Percentiles rank a stretch among this genome's conserved stretches.
These are phyloP conservation scores for Chlorella sp. DNA, from an alignment of 139 green algal genomes.

Conservation along the genomic window DNA sequence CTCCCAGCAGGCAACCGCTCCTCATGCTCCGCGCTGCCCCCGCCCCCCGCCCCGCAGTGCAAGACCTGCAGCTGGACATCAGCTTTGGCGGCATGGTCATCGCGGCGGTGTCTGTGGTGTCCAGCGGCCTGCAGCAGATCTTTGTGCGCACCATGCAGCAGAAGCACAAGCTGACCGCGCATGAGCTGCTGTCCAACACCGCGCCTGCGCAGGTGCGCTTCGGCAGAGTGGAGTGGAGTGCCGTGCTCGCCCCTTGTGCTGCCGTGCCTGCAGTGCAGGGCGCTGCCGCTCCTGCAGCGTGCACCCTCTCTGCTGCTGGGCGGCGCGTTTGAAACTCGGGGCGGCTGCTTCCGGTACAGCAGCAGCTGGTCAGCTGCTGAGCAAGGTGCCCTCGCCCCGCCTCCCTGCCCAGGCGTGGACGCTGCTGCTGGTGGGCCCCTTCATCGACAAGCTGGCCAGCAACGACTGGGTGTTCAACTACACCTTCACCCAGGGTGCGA, in stretches of 20 bases:
- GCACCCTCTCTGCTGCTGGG: too few relatives aligned
- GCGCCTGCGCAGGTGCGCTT: slow-evolving; percentile 83
- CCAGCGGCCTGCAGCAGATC: slow-evolving; percentile 93
- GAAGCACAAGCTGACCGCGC: slow-evolving; percentile 78
- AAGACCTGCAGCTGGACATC: slow-evolving; percentile 76
- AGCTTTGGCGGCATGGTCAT: slow-evolving; percentile 76
- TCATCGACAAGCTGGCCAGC: slow-evolving; percentile 77
- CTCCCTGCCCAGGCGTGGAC: slow-evolving; percentile 75
- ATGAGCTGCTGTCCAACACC: slow-evolving; percentile 90
- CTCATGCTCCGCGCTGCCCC: not conserved
- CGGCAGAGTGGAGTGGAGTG: too few relatives aligned
- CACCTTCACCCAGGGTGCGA: slow-evolving; percentile 36
- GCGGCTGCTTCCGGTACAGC: too few relatives aligned
- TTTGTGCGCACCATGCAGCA: slow-evolving; percentile 89
- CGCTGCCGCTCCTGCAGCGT: too few relatives aligned
- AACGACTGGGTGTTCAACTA: slow-evolving; percentile 73
- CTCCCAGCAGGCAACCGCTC: too few relatives aligned
- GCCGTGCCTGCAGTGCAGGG: not conserved
- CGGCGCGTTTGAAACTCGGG: too few relatives aligned
- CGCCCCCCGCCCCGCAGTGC: slow-evolving; percentile 64
- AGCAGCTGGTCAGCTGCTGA: too few relatives aligned
- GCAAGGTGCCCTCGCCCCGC: too few relatives aligned
- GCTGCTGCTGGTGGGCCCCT: slow-evolving; percentile 79
- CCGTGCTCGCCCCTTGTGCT: too few relatives aligned
- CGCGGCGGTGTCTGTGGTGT: slow-evolving; percentile 84